These are phyloP conservation scores for Suillus occidentalis DNA, from an alignment of 768 basidiomycete genomes.

Conservation along the genomic window DNA sequence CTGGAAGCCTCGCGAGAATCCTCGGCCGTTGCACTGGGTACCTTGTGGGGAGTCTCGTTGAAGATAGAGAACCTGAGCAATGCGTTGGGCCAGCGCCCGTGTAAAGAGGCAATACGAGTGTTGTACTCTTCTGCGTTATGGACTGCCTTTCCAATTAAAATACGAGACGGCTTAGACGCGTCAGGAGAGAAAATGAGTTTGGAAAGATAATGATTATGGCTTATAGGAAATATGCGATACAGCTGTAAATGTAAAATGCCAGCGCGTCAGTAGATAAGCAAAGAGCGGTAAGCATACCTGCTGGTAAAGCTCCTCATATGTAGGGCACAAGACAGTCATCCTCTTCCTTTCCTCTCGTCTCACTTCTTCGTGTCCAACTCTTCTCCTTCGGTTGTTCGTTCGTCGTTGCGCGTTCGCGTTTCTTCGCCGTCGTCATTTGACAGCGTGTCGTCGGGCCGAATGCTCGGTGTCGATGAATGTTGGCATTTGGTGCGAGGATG, in stretches of 20 bases:
- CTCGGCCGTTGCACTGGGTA: conserved; percentile 15
- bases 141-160: conserved; percentile 63
- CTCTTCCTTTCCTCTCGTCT: no score
- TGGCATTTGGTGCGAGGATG: no score
- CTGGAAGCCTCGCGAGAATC: background rate
- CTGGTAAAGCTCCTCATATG: conserved; percentile 57
- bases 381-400: no score
- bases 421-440: no score
- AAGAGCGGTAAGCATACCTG: conserved; percentile 47
- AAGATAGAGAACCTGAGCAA: conserved; percentile 62
- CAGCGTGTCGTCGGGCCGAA: no score
- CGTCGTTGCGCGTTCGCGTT: no score
- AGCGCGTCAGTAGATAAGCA: conserved; percentile 16
- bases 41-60: conserved; percentile 48
- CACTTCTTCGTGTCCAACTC: no score
- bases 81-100: conserved; percentile 55
- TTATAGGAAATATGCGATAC: conserved; percentile 66
- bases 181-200: conserved; percentile 71
- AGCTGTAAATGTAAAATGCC: conserved; percentile 48
- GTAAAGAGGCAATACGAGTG: conserved; percentile 47
- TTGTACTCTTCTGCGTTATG: conserved; percentile 59
- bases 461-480: no score
- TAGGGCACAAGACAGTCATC: conserved; percentile 60
- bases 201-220: conserved; percentile 58
- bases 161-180: conserved; percentile 49